Conservation (phyloP, 2,329 filamentous ascomycete genomes). For the Colletotrichum liriopes region DNA sequence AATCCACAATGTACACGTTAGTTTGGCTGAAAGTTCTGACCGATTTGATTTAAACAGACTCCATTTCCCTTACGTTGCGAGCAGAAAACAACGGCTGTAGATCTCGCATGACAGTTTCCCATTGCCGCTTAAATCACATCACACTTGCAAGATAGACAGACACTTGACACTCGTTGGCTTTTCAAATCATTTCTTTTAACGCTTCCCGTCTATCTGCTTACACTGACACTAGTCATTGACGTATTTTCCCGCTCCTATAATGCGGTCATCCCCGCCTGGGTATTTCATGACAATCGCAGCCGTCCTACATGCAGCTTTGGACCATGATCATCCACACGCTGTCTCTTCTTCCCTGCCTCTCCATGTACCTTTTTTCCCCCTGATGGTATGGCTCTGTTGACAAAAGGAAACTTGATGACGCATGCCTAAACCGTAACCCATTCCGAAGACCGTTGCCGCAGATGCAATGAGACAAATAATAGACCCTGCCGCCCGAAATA, state of each 20-base stretch:
- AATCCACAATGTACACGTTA: no score
- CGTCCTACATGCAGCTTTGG: slow-evolving; percentile 18
- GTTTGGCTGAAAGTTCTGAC: no score
- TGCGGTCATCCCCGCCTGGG: slow-evolving; percentile 29
- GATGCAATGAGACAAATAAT: slow-evolving; percentile 42
- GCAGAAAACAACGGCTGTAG: not conserved
- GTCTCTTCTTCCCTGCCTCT: slow-evolving; percentile 20
- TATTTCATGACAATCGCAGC: slow-evolving; percentile 35
- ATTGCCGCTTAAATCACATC: not conserved
- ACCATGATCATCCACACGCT: slow-evolving; percentile 10
- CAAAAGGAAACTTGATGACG: slow-evolving; percentile 37
- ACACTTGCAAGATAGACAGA: not conserved
- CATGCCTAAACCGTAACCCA: slow-evolving; percentile 41
- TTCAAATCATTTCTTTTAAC: slow-evolving; percentile 43
- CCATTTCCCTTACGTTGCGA: not conserved
- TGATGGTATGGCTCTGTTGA: slow-evolving; percentile 38
- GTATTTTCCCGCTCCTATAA: slow-evolving; percentile 36
- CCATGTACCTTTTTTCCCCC: slow-evolving; percentile 27
- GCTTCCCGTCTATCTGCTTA: slow-evolving; percentile 43
- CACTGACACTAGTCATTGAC: slow-evolving; percentile 42
- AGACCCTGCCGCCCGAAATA: slow-evolving; percentile 37
- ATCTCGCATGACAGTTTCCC: not conserved
- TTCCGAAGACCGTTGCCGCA: slow-evolving; percentile 41
- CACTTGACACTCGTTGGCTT: not conserved
- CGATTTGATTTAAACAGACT: no score